Evolutionary conservation across 139 green algal genomes (phyloP).

Genomic region (Tetradesmus obliquus): DNA sequence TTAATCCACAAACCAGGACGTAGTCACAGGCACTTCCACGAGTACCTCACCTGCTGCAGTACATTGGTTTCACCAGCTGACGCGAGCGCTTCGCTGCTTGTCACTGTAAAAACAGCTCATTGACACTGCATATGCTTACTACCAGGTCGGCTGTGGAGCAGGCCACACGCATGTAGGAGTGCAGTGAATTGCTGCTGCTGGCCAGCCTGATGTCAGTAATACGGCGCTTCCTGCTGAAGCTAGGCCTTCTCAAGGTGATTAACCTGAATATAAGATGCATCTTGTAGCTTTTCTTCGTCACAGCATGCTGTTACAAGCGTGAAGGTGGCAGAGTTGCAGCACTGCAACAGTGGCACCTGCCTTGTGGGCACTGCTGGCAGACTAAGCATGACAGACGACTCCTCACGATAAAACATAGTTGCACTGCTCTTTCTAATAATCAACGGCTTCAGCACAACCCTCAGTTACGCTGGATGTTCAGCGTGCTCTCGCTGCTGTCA

Average conservation of each 20-base stretch:
- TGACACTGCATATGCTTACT: too few species aligned
- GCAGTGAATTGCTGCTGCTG: not conserved
- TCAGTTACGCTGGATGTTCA: too few species aligned
- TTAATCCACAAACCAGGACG: too few species aligned
- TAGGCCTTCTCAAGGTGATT: conserved; percentile 25
- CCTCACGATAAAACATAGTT: too few species aligned
- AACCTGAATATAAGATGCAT: not conserved
- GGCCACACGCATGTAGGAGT: not conserved
- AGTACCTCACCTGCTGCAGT: not conserved
- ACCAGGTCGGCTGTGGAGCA: not conserved
- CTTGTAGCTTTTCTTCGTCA: not conserved
- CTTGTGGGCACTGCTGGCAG: too few species aligned
- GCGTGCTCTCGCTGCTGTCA: not conserved
- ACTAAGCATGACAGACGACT: too few species aligned
- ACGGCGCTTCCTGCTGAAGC: not conserved
- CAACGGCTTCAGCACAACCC: too few species aligned
- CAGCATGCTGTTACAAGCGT: not conserved
- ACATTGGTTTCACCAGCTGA: not conserved
- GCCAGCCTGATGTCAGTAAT: conserved; percentile 23
- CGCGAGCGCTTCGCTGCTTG: not conserved
- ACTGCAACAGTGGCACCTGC: too few species aligned
- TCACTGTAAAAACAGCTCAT: too few species aligned
- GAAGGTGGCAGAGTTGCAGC: too few species aligned
- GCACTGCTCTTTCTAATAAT: too few species aligned
- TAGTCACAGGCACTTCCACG: not conserved